Percentiles rank a stretch among this genome's conserved stretches.
Evolutionary conservation across 2,329 filamentous ascomycete species (phyloP).

Genomic region (Sodiomyces alkalinus): DNA sequence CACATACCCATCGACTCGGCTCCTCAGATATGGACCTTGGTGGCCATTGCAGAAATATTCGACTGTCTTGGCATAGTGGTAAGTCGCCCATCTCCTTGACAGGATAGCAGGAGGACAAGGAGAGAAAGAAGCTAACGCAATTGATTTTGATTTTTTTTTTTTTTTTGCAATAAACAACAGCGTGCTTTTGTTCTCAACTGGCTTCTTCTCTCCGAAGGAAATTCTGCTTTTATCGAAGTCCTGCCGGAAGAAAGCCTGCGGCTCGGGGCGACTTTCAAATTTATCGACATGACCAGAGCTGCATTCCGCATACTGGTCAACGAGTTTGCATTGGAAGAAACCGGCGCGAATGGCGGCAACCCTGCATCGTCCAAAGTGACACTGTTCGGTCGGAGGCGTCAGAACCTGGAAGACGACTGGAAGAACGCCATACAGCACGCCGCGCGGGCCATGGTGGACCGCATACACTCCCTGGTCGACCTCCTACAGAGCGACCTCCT

Average conservation of each 20-base stretch:
- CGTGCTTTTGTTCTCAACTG: too few species aligned
- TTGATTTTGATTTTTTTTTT: too few species aligned
- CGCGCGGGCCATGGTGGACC: slow-evolving; percentile 32
- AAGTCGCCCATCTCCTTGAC: background rate
- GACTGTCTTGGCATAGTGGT: slow-evolving; percentile 28
- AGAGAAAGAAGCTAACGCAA: too few species aligned
- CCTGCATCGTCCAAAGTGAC: slow-evolving; percentile 10
- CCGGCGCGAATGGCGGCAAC: slow-evolving; percentile 8
- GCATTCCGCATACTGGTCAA: slow-evolving; percentile 48
- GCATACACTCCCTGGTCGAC: slow-evolving; percentile 19
- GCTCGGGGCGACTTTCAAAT: slow-evolving; percentile 34
- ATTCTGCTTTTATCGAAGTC: slow-evolving; percentile 43
- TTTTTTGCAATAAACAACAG: too few species aligned
- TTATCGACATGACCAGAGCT: slow-evolving; percentile 24
- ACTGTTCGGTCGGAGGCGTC: slow-evolving; percentile 30
- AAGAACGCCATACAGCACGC: slow-evolving; percentile 44
- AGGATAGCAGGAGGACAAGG: too few species aligned
- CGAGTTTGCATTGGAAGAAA: slow-evolving; percentile 38
- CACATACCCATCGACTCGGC: slow-evolving; percentile 47
- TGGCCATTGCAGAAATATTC: slow-evolving; percentile 43
- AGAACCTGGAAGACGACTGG: slow-evolving; percentile 35
- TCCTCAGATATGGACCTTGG: slow-evolving; percentile 50
- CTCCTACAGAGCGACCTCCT: slow-evolving; percentile 18
- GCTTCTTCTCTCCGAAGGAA: too few species aligned
- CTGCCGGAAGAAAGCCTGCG: slow-evolving; percentile 46